Evolutionary conservation across 2,329 filamentous ascomycete genomes (phyloP).

Genomic region (Aspergillus floridensis): DNA sequence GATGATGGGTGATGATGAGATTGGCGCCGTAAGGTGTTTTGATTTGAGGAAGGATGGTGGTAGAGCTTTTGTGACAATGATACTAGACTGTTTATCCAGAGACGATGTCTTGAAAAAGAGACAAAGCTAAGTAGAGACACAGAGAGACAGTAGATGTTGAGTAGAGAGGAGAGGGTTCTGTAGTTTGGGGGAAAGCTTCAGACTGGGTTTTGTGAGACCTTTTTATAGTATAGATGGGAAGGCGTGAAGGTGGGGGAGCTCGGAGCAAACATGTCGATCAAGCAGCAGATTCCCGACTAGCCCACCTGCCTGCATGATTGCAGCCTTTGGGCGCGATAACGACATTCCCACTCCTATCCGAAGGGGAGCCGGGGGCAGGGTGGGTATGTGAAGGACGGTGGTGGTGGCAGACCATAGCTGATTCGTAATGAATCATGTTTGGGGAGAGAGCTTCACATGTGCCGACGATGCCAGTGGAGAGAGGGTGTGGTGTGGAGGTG

Average conservation of each 20-base stretch:
- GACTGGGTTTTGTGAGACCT: not conserved
- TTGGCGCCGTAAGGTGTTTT: not conserved
- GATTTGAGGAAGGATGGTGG: not conserved
- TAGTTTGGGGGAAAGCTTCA: not conserved
- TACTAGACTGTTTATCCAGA: too few species aligned
- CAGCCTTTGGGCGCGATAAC: not conserved
- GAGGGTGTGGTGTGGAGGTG: too few species aligned
- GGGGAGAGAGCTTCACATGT: conserved; percentile 17
- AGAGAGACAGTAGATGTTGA: not conserved
- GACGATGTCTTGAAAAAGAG: not conserved
- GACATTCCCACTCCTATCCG: not conserved
- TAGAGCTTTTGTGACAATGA: not conserved
- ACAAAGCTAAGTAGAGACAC: not conserved
- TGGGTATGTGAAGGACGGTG: not conserved
- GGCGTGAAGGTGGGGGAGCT: not conserved
- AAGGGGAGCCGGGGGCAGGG: conserved; percentile 11
- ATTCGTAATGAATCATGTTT: conserved; percentile 18
- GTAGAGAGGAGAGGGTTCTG: not conserved
- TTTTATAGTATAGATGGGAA: not conserved
- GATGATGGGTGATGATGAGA: conserved; percentile 2
- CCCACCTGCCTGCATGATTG: conserved; percentile 3
- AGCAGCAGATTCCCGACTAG: conserved; percentile 13
- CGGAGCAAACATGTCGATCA: not conserved
- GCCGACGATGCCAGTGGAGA: not conserved
- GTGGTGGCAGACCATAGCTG: not conserved